Base-by-base conservation (phyloP, 805 yeast genomes). In the Dipodascus albidus region DNA sequence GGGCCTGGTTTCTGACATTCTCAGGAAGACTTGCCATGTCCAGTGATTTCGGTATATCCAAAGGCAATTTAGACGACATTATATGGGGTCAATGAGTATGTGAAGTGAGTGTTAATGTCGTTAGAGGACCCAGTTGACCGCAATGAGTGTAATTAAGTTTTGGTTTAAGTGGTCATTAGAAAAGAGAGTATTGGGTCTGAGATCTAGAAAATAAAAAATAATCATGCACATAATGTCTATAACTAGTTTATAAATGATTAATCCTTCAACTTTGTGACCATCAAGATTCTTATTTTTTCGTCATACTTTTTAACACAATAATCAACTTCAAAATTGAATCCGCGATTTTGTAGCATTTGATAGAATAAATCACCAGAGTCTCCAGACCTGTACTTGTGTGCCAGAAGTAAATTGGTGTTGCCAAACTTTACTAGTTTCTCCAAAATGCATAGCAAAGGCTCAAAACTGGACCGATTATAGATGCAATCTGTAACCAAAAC, bases 401-500 rank as follows among this genome's bases (percentile, higher is more conserved):
- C 68, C 19, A 68, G 52, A 2, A 69, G 52, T 3, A 67, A 50
- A 20, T 31, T 53, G 2, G 68, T 61, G 6, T 53, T 27, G 15
- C 20, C 44, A 2, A 48, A 8, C 2, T 55, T 31, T 23, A 57
- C 58, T 22, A 53, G 41, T 22, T 41, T 24, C 19, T 48, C 51
- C 21, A 73, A 54, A 2, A 67, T 71, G 2, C 57, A 60, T 17
- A 71, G 56, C 48, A 73, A 54, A 0, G 66, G 59, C 42, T 67
- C 71, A 54, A 70, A 73, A 57, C 71, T 70, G 23, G 65, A 58
- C 1, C 74, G 70, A 54, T 73, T 73, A 53, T 73, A 73, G 0
- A 75, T 72, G 50, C 77, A 73, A 55, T 73, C 77, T 2, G 76
- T 69, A 1, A 64, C 62, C 1, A 74, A 55, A 8, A 73, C 67